Base-by-base conservation (phyloP, 2,329 filamentous ascomycete species). In the Aspergillus carbonarius region DNA sequence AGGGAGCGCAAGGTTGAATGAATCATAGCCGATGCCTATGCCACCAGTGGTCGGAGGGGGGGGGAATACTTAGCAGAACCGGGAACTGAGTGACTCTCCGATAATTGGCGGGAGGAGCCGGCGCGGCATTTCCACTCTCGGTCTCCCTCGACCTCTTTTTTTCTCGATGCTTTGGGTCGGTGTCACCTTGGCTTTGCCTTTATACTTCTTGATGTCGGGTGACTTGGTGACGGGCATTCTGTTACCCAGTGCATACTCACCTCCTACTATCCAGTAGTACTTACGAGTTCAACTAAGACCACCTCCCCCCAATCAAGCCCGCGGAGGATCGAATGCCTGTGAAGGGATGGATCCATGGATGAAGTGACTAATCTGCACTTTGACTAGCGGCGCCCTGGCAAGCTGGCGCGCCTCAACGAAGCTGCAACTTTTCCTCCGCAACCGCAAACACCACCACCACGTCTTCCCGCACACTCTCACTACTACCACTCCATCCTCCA, bases 11-110 rank as follows among this genome's bases (percentile, higher is more conserved):
- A 30, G 35, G 32, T 30, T 40, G 51, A 20, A 56, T 48, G 53
- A 48, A 53, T 56, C 57, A 59, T 55, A 12, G 37, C 49, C 20
- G 49, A 51, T 23, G 20, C 18, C 9, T 37, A 51, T 39, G 49
- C 32, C 18, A 42, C 39, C 39, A 42, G 3, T 18, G 39, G 17
- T 7, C 23, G 27, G 25, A 30, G 23, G 9, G 44, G 25, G 44
- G 23, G n/a, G 8, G n/a, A n/a, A 17, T 27, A 30, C n/a, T 4
- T 13, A 27, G 25, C 25, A 48, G 44, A 48, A 48, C 44, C n/a
- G 25, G 6, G 44, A 30, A 48, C 18, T 5, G 44, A 30, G n/a
- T 32, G 23, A 30, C 7, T 30, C 25, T 9, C 9, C n/a, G 44
- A 30, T 13, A 25, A 48, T 8, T 30, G 44, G 23, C 42, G 39